Evolutionary conservation across 2,329 filamentous ascomycete genomes (phyloP).

Genomic region (Fusarium hostae): DNA sequence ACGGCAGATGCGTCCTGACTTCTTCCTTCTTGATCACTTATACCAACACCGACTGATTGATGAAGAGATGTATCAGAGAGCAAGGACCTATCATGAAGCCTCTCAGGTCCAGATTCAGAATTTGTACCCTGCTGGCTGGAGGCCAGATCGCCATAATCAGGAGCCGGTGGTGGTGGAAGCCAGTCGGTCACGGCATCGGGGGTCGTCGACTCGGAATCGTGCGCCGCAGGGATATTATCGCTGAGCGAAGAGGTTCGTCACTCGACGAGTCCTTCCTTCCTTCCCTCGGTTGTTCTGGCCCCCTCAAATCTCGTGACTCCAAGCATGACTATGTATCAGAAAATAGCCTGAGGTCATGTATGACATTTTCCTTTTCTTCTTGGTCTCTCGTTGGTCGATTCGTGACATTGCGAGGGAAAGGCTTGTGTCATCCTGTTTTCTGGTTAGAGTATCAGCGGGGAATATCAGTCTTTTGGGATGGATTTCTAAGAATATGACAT

Average conservation of each 20-base stretch:
- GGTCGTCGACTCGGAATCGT: slow-evolving; percentile 1
- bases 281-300: neutral
- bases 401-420: neutral
- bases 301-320: neutral
- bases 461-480: neutral
- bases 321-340: neutral
- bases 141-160: neutral
- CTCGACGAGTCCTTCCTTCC: neutral
- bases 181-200: slow-evolving; percentile 2
- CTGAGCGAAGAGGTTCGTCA: neutral
- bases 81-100: slow-evolving; percentile 34
- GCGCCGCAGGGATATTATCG: slow-evolving; percentile 7
- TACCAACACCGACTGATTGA: slow-evolving; percentile 44
- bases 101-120: slow-evolving; percentile 29
- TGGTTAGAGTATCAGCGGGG: neutral
- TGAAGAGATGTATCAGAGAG: slow-evolving; percentile 35
- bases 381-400: neutral
- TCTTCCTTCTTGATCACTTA: slow-evolving; percentile 54
- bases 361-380: neutral
- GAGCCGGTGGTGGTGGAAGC: slow-evolving; percentile 6
- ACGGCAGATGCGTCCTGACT: slow-evolving; percentile 53
- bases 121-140: slow-evolving; percentile 32
- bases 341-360: too few species aligned
- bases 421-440: neutral
- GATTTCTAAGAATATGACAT: accelerated